These are phyloP conservation scores for Phytophthora ramorum DNA, from an alignment of 352 stramenopile genomes.

Conservation along the genomic window DNA sequence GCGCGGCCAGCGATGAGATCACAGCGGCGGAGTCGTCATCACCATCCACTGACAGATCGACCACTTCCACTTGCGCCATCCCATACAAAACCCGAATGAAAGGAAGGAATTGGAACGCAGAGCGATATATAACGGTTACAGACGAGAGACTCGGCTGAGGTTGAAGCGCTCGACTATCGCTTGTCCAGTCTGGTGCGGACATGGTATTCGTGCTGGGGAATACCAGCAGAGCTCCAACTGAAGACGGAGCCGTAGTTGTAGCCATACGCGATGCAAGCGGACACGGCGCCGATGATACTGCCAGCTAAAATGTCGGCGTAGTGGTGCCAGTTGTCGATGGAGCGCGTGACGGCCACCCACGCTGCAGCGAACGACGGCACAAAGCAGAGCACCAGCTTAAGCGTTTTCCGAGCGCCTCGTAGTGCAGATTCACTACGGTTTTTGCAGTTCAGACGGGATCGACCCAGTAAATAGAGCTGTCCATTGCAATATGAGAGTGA, in stretches of 20 bases:
- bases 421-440: constrained; percentile 51
- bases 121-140: neutral
- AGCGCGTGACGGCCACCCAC: constrained; percentile 76
- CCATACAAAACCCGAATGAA: constrained; percentile 28
- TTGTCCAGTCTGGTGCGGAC: neutral
- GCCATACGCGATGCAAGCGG: constrained; percentile 48
- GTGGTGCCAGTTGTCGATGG: constrained; percentile 85
- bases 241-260: constrained; percentile 78
- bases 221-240: constrained; percentile 49
- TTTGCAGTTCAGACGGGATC: constrained; percentile 56
- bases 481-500: constrained; percentile 6
- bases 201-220: constrained; percentile 45
- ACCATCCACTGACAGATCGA: constrained; percentile 29
- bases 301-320: constrained; percentile 77
- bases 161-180: neutral
- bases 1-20: constrained; percentile 30
- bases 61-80: constrained; percentile 33
- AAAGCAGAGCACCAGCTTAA: constrained; percentile 79
- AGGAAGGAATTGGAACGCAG: neutral
- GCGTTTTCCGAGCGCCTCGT: constrained; percentile 54
- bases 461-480: constrained; percentile 75
- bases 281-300: constrained; percentile 56
- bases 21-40: constrained; percentile 12
- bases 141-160: neutral
- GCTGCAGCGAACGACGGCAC: constrained; percentile 60